Base-by-base conservation (phyloP, 257 asterid genomes). In the Salvia miltiorrhiza region DNA sequence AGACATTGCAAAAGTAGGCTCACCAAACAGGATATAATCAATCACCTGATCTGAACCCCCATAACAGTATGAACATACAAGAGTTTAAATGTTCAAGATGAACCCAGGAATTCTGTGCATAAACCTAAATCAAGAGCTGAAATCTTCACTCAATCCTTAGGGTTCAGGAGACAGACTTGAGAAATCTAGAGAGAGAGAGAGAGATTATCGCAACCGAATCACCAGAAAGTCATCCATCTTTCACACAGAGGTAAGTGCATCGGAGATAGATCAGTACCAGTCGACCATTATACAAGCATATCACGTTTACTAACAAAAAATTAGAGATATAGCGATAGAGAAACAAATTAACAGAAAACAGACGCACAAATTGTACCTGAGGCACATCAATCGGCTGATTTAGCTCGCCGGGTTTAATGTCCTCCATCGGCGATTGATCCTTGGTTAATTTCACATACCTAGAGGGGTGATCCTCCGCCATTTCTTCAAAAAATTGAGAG, bases 341-440 rank as follows among this genome's bases (percentile, higher is more conserved):
- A 50, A 4, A 24, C 3, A 35, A 55, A 44, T 2, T 7, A 39
- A 9, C 9, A 16, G 26, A 9, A 17, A n/a, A 10, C 30, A 24
- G 2, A 16, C 14, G 62, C n/a, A 65, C 8, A 10, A 65, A 32
- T 5, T 16, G 37, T 23, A 76, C 87, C 82, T 90, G 98, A 77
- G 95, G 96, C 54, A 94, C 97, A 73, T 91, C 93, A 60, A 94
- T 83, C 28, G 99, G 99, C 80, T 85, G 95, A 86, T 94, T 94
- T 48, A 94, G 97, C 85, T 94, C 97, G 16, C 99, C 97, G 9
- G 99, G 97, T 63, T 77, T 81, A 70, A 94, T 91, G 33, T 94
- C 95, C 80, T 94, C 97, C 70, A 75, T 19, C 23, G 97, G 96
- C 26, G 82, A 79, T 69, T 87, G 99, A 63, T 94, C 96, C 78